Percentiles rank a stretch among this genome's conserved stretches.
Conservation (phyloP, 2,329 filamentous ascomycete genomes). For the Calonectria pseudoreteaudii region DNA sequence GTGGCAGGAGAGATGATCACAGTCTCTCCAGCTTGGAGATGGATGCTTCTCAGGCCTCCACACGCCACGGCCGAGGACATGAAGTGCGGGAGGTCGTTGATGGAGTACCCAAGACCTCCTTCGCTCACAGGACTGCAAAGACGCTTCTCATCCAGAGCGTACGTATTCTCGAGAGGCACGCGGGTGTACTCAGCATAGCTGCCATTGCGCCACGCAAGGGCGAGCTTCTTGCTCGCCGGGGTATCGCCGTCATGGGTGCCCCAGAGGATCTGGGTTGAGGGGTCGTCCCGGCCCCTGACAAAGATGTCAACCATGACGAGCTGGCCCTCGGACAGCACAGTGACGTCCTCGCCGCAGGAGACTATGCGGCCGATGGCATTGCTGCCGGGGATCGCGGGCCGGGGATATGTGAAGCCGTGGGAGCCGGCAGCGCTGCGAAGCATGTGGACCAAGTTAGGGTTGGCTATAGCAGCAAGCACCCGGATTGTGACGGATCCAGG, state of each 20-base stretch:
- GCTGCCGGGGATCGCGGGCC: constrained; percentile 48
- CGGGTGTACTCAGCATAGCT: constrained; percentile 45
- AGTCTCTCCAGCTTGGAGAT: constrained; percentile 59
- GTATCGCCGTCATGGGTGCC: constrained; percentile 45
- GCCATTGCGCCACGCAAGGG: constrained; percentile 47
- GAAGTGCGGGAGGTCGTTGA: constrained; percentile 54
- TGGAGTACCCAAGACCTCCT: constrained; percentile 50
- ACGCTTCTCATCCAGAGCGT: constrained; percentile 46
- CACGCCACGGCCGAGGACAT: constrained; percentile 52
- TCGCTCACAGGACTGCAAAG: constrained; percentile 36
- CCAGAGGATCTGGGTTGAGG: constrained; percentile 43
- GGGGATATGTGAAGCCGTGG: constrained; percentile 37
- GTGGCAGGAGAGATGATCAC: constrained; percentile 63
- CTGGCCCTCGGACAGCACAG: constrained; percentile 47
- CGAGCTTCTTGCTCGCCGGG: constrained; percentile 41
- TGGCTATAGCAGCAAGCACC: constrained; percentile 40
- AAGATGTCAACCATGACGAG: constrained; percentile 49
- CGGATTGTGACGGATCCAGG: constrained; percentile 37
- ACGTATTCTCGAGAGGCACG: constrained; percentile 50
- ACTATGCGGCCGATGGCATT: constrained; percentile 51
- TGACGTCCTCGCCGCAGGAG: constrained; percentile 48
- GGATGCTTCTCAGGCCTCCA: constrained; percentile 57
- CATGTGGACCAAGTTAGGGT: constrained; percentile 41
- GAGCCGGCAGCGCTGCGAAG: constrained; percentile 23
- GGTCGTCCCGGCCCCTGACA: constrained; percentile 47